Conservation (phyloP, 2,329 filamentous ascomycete species). For the Colletotrichum scovillei region DNA sequence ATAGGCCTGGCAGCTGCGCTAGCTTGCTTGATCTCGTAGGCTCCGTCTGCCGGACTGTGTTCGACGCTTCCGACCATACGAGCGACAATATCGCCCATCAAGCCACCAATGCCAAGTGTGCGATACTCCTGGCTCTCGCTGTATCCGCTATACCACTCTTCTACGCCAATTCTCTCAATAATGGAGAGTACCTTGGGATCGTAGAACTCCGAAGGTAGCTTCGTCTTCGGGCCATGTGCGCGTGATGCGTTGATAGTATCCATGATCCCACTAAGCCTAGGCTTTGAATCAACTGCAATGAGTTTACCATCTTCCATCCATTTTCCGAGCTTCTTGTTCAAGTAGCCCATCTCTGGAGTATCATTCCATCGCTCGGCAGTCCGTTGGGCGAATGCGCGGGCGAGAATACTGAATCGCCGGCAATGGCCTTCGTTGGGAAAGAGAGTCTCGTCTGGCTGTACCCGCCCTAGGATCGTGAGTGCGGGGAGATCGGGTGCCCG, state of each 20-base stretch:
- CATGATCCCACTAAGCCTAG: slow-evolving; percentile 89
- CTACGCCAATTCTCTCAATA: slow-evolving; percentile 80
- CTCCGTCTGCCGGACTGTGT: slow-evolving; percentile 63
- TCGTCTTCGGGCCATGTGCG: slow-evolving; percentile 84
- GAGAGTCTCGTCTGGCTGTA: slow-evolving; percentile 77
- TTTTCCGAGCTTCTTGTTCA: slow-evolving; percentile 81
- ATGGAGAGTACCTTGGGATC: slow-evolving; percentile 77
- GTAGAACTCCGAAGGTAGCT: slow-evolving; percentile 88
- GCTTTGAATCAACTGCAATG: slow-evolving; percentile 86
- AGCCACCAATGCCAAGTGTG: slow-evolving; percentile 84
- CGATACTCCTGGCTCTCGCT: slow-evolving; percentile 87
- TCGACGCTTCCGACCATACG: slow-evolving; percentile 79
- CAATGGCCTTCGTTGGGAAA: slow-evolving; percentile 82
- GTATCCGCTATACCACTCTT: slow-evolving; percentile 95
- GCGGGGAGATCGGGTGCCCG: slow-evolving; percentile 63
- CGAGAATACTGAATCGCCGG: slow-evolving; percentile 76
- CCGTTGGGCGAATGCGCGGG: slow-evolving; percentile 77
- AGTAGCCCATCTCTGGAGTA: slow-evolving; percentile 83
- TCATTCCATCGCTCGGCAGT: slow-evolving; percentile 80
- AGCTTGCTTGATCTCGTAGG: slow-evolving; percentile 58
- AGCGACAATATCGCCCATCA: slow-evolving; percentile 85
- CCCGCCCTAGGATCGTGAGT: slow-evolving; percentile 73
- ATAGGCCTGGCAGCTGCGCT: slow-evolving; percentile 58
- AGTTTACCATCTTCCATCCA: slow-evolving; percentile 82
- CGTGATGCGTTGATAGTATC: slow-evolving; percentile 92